Percentiles rank a stretch among this genome's conserved stretches.
Conservation (phyloP, 2,329 filamentous ascomycete genomes). For the Exserohilum rostratum region DNA sequence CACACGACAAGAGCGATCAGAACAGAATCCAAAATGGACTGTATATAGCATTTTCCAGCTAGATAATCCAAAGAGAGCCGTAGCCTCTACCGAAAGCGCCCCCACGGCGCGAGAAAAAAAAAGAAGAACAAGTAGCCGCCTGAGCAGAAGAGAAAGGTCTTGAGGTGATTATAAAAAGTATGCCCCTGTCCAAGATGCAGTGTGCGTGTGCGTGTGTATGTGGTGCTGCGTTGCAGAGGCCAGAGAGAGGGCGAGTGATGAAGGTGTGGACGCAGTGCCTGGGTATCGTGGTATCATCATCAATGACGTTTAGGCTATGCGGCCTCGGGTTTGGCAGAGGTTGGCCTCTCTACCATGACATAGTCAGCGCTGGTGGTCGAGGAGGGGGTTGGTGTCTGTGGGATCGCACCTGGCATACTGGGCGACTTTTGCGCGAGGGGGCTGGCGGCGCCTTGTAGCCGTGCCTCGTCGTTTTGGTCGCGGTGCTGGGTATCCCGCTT, state of each 20-base stretch:
- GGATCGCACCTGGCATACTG: constrained; percentile 42
- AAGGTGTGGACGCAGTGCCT: constrained; percentile 12
- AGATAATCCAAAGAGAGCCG: constrained; percentile 11
- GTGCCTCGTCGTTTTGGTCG: constrained; percentile 27
- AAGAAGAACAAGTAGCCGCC: constrained; percentile 1
- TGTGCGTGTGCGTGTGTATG: no score
- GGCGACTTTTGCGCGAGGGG: constrained; percentile 25
- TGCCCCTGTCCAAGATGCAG: constrained; percentile 11
- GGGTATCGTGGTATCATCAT: constrained; percentile 19
- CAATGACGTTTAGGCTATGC: constrained; percentile 13
- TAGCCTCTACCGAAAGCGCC: constrained; percentile 3
- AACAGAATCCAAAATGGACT: background rate
- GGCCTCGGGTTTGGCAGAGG: constrained; percentile 25
- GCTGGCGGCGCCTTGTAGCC: constrained; percentile 40
- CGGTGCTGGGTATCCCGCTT: constrained; percentile 40
- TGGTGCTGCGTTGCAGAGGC: no score
- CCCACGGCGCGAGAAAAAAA: background rate
- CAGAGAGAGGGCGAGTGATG: constrained; percentile 6
- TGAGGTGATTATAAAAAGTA: constrained; percentile 10
- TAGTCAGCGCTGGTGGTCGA: constrained; percentile 46
- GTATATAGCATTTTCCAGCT: constrained; percentile 13
- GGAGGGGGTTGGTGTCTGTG: constrained; percentile 36
- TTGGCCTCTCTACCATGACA: constrained; percentile 45
- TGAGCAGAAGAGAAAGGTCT: constrained; percentile 6
- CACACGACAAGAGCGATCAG: constrained; percentile 1